Base-by-base conservation (phyloP, 331 rosid species). In the Acacia pycnantha region DNA sequence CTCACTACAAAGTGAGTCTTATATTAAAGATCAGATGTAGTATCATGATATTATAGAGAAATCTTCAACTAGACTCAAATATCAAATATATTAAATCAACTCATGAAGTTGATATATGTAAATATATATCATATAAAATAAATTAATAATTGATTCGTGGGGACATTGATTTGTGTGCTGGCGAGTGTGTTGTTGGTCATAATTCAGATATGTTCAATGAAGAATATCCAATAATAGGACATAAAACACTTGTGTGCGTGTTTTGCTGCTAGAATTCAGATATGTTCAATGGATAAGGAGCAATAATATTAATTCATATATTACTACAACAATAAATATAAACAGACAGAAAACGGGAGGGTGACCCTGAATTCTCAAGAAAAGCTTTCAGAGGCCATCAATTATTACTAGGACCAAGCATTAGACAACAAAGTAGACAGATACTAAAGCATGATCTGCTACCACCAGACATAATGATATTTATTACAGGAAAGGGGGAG, bases 351-450 rank as follows among this genome's bases (percentile, higher is more conserved):
- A 21, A 73, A 51, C 9, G 0, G 22, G 26, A 0, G 4, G 31
- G 11, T 10, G 29, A 7, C 22, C 35, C 68, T 29, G 62, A 81
- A 81, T 73, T 67, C 74, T 73, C 68, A 35, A 24, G 79, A 15
- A 21, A 50, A 81, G 61, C 54, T 40, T 27, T 43, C 71, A 40
- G 29, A 73, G 74, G 43, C 33, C 31, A 73, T 31, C 79, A 47
- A 47, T 73, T 73, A 33, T 73, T 78, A 33, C 19, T 72, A 47
- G 11, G 3, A 68, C 29, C 19, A 37, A 72, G 24, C 37, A 6
- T 15, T 48, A 48, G 21, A 37, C 41, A 37, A 56, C 4, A 56
- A 18, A n/a, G 62, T 9, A n/a, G 27, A 56, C 24, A 40, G 22
- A 1, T 35, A 5, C 8, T 35, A 67, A n/a, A 67, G 73, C 73